Conservation (phyloP, 1,284 basidiomycete species). For the Caloboletus inedulis region DNA sequence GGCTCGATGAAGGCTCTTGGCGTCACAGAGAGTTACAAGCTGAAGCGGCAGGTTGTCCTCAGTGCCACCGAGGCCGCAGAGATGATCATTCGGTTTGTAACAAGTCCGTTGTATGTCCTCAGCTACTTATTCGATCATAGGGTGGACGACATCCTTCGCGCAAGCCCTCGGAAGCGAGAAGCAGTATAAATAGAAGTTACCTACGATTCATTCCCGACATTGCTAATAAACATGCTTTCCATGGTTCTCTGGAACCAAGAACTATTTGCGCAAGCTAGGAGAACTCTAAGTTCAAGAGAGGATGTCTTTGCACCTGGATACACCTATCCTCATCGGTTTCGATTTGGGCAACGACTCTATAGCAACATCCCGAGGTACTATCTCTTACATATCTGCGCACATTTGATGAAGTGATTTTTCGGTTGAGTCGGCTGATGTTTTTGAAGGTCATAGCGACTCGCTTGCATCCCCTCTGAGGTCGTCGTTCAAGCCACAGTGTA, state of each 20-base stretch:
- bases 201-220: neutral
- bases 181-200: conserved; percentile 43
- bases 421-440: neutral
- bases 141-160: conserved; percentile 67
- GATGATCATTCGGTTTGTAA: conserved; percentile 90
- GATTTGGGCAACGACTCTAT: neutral
- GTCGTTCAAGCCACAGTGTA: neutral
- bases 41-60: conserved; percentile 93
- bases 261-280: neutral
- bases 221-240: conserved; percentile 12
- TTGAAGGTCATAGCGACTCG: neutral
- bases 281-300: no score
- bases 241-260: neutral
- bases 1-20: conserved; percentile 89
- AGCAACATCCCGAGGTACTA: neutral
- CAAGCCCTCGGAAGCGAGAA: conserved; percentile 62
- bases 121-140: conserved; percentile 33
- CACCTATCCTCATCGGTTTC: neutral
- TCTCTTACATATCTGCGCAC: neutral
- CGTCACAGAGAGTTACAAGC: conserved; percentile 95
- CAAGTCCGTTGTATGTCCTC: neutral
- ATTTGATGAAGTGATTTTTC: neutral
- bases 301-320: neutral
- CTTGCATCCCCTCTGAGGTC: neutral
- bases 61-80: conserved; percentile 97